Percentiles rank a stretch among this genome's conserved stretches.
Evolutionary conservation across 1,139 yeast genomes (phyloP).

Genomic region (Nakaseomyces sp.): DNA sequence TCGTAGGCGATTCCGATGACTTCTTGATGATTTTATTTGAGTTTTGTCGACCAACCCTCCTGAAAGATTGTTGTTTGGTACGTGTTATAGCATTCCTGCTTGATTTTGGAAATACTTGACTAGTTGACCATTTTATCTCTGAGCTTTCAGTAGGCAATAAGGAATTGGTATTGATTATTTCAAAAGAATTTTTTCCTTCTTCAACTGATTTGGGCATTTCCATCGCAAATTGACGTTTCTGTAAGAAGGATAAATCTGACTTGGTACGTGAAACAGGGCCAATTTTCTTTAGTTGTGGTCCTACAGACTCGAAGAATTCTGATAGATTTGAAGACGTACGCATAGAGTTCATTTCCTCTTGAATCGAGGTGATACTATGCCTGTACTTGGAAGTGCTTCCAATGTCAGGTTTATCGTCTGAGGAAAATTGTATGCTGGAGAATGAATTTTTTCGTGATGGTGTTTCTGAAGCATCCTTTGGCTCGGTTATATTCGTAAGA

Average conservation of each 20-base stretch:
- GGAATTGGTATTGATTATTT: not conserved
- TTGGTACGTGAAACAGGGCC: slow-evolving; percentile 21
- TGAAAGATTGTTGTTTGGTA: slow-evolving; percentile 17
- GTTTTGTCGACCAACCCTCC: slow-evolving; percentile 26
- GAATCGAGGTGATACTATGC: not conserved
- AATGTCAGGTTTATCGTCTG: not conserved
- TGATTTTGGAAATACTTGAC: not conserved
- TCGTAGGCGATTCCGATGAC: slow-evolving; percentile 3
- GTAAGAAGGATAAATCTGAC: slow-evolving; percentile 28
- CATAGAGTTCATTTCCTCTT: not conserved
- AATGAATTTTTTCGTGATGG: slow-evolving; percentile 5
- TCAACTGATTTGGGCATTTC: slow-evolving; percentile 15
- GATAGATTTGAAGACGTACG: slow-evolving; percentile 23
- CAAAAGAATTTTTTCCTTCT: not conserved
- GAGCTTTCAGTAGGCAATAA: not conserved
- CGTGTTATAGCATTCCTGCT: not conserved
- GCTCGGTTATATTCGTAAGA: not conserved
- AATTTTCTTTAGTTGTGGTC: slow-evolving; percentile 13
- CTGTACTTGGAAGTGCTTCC: not conserved
- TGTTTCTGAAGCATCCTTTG: not conserved
- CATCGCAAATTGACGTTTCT: slow-evolving; percentile 28
- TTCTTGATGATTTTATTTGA: not conserved
- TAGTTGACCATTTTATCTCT: not conserved
- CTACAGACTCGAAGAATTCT: slow-evolving; percentile 21
- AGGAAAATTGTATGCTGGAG: not conserved